These are phyloP conservation scores for Gaillardinia entomophila DNA, from an alignment of 805 yeast species.

Conservation along the genomic window DNA sequence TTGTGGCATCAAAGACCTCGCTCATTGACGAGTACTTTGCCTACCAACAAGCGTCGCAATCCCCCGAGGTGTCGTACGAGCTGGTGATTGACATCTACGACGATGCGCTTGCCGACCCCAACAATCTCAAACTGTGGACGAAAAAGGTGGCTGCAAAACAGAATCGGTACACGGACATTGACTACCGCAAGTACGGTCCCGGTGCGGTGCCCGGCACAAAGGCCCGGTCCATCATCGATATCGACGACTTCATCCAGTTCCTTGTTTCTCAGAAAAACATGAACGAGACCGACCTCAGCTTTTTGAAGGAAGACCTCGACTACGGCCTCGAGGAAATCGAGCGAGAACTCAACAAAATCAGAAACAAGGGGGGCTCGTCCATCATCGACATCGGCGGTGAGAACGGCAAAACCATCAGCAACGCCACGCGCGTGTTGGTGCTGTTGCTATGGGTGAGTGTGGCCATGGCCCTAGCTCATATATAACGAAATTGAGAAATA, in stretches of 20 bases:
- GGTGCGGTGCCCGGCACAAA: conserved; percentile 1
- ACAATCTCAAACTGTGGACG: conserved; percentile 1
- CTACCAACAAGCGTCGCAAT: no score
- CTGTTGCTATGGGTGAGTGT: background rate
- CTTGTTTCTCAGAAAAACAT: conserved; percentile 11
- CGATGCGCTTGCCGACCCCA: conserved; percentile 1
- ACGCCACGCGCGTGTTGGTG: background rate
- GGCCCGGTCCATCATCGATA: conserved; percentile 10
- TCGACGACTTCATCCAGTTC: conserved; percentile 25
- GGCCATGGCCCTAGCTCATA: no score
- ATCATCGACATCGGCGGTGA: background rate
- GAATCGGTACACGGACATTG: conserved; percentile 11
- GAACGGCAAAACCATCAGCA: background rate
- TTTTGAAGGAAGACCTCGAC: conserved; percentile 21
- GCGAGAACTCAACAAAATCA: conserved; percentile 26
- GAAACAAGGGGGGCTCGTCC: conserved; percentile 4
- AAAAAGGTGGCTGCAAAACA: conserved; percentile 1
- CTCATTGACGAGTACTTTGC: no score
- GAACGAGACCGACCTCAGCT: no score
- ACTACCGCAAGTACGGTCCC: conserved; percentile 11
- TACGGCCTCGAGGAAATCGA: conserved; percentile 35
- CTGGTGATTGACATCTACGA: conserved; percentile 1
- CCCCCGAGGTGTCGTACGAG: no score
- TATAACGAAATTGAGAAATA: no score
- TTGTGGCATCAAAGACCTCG: no score